Evolutionary conservation across 2,329 filamentous ascomycete genomes (phyloP).

Genomic region (Moelleriella libera): DNA sequence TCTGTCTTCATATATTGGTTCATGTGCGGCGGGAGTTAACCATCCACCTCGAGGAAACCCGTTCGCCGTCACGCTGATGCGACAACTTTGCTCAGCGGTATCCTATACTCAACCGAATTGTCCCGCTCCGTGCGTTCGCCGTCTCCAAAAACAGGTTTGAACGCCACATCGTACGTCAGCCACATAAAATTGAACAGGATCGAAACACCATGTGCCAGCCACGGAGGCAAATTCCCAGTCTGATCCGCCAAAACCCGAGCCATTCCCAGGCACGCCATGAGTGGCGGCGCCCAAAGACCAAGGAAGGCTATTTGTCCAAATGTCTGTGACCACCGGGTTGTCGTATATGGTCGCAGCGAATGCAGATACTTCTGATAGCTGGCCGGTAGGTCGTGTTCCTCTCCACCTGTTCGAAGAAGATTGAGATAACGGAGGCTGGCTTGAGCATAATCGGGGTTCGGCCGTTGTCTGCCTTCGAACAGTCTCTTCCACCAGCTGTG

Average conservation of each 20-base stretch:
- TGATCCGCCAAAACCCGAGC: slow-evolving; percentile 43
- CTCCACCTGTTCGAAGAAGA: slow-evolving; percentile 63
- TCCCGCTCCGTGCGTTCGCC: slow-evolving; percentile 51
- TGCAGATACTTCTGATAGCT: slow-evolving; percentile 66
- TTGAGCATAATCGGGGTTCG: slow-evolving; percentile 61
- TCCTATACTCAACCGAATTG: neutral
- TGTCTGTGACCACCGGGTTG: slow-evolving; percentile 52
- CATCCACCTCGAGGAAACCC: slow-evolving; percentile 1
- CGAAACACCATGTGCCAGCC: slow-evolving; percentile 42
- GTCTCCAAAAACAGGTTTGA: slow-evolving; percentile 62
- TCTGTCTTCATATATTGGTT: too few relatives aligned
- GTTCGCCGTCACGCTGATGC: neutral
- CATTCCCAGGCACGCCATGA: slow-evolving; percentile 34
- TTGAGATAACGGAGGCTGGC: slow-evolving; percentile 73
- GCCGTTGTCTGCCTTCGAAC: slow-evolving; percentile 33
- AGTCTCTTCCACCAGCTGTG: slow-evolving; percentile 32
- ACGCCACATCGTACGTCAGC: slow-evolving; percentile 28
- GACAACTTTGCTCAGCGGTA: neutral
- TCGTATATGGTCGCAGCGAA: slow-evolving; percentile 53
- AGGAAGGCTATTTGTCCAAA: slow-evolving; percentile 53
- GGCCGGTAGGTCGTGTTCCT: slow-evolving; percentile 64
- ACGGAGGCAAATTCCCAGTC: slow-evolving; percentile 52
- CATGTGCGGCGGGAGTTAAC: too few relatives aligned
- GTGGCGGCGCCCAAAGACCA: slow-evolving; percentile 37
- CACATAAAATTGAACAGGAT: slow-evolving; percentile 36